Evolutionary conservation across 2,329 filamentous ascomycete species (phyloP).

Genomic region (Xenosphaeropsis pyriputrescens): DNA sequence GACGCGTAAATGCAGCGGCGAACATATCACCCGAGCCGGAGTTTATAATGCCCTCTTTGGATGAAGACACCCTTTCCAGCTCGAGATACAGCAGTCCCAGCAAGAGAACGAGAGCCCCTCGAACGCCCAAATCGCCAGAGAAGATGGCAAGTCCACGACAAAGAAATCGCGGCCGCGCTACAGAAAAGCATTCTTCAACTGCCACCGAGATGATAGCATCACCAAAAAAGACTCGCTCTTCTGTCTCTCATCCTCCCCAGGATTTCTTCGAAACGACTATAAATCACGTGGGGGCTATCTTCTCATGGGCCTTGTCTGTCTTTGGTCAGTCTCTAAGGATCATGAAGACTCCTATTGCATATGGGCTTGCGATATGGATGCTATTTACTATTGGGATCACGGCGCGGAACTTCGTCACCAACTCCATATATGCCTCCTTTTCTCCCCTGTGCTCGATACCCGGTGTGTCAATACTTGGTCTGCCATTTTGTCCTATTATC

Average conservation of each 20-base stretch:
- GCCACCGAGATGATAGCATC: no score
- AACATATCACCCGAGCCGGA: constrained; percentile 16
- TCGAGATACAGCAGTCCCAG: constrained; percentile 12
- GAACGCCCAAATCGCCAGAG: no score
- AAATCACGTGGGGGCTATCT: constrained; percentile 7
- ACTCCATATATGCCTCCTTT: constrained; percentile 43
- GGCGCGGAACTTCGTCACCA: constrained; percentile 44
- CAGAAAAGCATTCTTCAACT: no score
- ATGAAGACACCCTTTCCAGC: constrained; percentile 13
- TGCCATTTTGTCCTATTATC: constrained; percentile 44
- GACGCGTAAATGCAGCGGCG: not conserved
- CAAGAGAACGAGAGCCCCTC: constrained; percentile 2
- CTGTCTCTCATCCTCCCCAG: no score
- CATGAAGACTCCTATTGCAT: constrained; percentile 48
- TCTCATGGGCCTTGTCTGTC: constrained; percentile 37
- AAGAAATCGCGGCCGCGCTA: no score
- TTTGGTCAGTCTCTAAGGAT: constrained; percentile 43
- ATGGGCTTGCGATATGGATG: constrained; percentile 45
- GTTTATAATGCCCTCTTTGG: constrained; percentile 18
- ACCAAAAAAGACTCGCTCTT: no score
- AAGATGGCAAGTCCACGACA: no score
- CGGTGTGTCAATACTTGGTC: constrained; percentile 40
- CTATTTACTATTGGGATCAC: constrained; percentile 42
- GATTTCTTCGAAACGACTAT: constrained; percentile 9
- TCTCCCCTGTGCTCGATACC: constrained; percentile 59